phyloP scores from a whole-genome alignment of 2,329 filamentous ascomycete species.

The Fonsecaea multimorphosa region DNA sequence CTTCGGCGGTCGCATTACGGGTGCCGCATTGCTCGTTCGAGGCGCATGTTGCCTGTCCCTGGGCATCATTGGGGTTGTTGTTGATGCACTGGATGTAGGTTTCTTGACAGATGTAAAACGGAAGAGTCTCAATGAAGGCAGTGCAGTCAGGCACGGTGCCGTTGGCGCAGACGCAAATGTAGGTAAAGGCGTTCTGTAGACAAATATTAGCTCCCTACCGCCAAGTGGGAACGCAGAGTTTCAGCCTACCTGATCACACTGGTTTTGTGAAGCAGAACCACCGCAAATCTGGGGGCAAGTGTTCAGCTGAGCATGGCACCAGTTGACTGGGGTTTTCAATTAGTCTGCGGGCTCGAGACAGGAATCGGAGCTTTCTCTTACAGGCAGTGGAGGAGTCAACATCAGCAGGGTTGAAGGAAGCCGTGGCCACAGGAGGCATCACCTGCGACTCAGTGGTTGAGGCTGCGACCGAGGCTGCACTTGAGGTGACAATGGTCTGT shows the following conservation, averaged over 20 bases:
- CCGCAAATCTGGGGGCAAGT: conserved; percentile 67
- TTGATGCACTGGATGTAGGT: conserved; percentile 59
- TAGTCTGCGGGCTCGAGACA: neutral
- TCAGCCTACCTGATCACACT: conserved; percentile 66
- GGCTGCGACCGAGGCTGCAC: conserved; percentile 38
- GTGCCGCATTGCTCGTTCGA: conserved; percentile 59
- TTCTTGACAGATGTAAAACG: conserved; percentile 64
- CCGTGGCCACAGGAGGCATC: conserved; percentile 38
- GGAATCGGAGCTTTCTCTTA: conserved; percentile 28
- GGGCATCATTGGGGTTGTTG: conserved; percentile 53
- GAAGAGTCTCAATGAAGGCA: conserved; percentile 64
- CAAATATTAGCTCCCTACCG: conserved; percentile 16
- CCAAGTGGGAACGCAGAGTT: conserved; percentile 40
- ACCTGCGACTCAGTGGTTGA: conserved; percentile 38
- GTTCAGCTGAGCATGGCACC: conserved; percentile 66
- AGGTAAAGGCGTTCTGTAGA: conserved; percentile 57
- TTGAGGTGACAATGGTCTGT: conserved; percentile 36
- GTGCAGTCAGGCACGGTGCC: conserved; percentile 61
- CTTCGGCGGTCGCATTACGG: conserved; percentile 51
- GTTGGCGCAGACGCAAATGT: conserved; percentile 64
- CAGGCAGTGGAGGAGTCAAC: conserved; percentile 32
- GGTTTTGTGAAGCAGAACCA: conserved; percentile 57
- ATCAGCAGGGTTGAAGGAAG: conserved; percentile 33
- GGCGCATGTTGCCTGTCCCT: conserved; percentile 57
- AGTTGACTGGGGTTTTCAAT: conserved; percentile 50